Percentiles rank a stretch among this genome's conserved stretches.
These are phyloP conservation scores for Graphium sp. DNA, from an alignment of 2,329 filamentous ascomycete species.

Conservation along the genomic window DNA sequence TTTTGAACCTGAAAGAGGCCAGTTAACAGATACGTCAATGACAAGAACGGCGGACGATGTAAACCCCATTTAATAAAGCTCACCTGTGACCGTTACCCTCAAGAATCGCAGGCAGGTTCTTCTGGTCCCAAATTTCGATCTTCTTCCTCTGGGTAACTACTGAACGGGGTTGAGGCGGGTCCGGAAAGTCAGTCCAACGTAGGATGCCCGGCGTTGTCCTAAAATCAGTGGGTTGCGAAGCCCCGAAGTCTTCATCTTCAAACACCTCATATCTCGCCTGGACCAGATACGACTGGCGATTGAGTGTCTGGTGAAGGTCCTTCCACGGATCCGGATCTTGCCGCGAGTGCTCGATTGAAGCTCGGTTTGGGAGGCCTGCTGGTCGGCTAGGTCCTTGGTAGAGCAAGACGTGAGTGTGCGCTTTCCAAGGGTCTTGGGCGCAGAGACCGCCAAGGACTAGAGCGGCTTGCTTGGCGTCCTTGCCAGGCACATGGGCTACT, in stretches of 20 bases:
- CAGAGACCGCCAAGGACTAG: constrained; percentile 39
- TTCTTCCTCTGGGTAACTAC: constrained; percentile 33
- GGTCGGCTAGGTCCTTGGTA: constrained; percentile 30
- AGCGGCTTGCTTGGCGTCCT: constrained; percentile 28
- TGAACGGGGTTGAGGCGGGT: constrained; percentile 26
- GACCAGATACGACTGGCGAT: constrained; percentile 38
- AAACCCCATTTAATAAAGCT: too few relatives aligned
- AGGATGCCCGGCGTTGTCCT: constrained; percentile 28
- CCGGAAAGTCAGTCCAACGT: constrained; percentile 43
- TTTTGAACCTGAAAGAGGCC: constrained; percentile 24
- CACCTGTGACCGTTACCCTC: constrained; percentile 35
- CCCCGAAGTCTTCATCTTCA: constrained; percentile 27
- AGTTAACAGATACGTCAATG: constrained; percentile 1
- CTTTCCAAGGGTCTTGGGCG: constrained; percentile 34
- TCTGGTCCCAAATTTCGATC: constrained; percentile 37
- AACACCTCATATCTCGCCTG: constrained; percentile 36
- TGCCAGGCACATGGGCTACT: constrained; percentile 31
- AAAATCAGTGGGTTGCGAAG: constrained; percentile 17
- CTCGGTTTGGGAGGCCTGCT: constrained; percentile 24
- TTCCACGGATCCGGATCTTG: constrained; percentile 28
- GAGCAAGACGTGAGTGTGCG: constrained; percentile 32
- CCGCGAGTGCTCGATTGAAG: constrained; percentile 18
- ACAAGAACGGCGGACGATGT: neutral
- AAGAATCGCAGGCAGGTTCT: constrained; percentile 27
- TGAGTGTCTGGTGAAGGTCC: constrained; percentile 35